Conservation (phyloP, 1,284 basidiomycete genomes). For the Fomitiporia mediterranea region DNA sequence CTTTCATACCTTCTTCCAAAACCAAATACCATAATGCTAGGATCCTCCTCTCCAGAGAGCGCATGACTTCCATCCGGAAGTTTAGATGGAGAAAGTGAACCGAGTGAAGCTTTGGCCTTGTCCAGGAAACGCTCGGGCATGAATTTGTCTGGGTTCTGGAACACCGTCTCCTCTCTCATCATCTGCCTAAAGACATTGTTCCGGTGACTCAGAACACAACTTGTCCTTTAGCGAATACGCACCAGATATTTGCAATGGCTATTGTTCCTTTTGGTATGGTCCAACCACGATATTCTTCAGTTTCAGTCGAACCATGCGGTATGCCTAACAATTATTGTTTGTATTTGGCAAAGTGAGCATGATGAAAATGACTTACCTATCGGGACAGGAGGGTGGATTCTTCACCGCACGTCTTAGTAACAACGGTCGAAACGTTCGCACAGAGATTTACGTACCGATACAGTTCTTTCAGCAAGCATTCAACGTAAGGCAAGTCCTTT, state of each 20-base stretch:
- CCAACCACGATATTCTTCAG: constrained; percentile 9
- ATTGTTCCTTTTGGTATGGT: constrained; percentile 13
- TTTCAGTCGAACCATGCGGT: constrained; percentile 5
- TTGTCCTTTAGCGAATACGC: too few species aligned
- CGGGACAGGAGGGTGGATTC: too few species aligned
- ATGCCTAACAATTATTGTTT: background rate
- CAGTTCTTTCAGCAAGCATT: constrained; percentile 28
- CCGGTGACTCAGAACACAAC: background rate
- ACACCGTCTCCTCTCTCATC: constrained; percentile 21
- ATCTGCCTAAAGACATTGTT: constrained; percentile 21
- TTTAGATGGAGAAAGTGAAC: background rate
- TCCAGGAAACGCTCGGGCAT: constrained; percentile 15
- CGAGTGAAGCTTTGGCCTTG: background rate
- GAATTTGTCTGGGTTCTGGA: constrained; percentile 20
- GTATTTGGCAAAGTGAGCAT: too few species aligned
- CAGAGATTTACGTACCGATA: constrained; percentile 22
- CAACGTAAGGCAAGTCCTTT: constrained; percentile 26
- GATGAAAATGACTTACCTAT: too few species aligned
- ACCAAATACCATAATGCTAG: constrained; percentile 15
- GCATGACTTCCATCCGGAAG: background rate
- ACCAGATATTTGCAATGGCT: constrained; percentile 16
- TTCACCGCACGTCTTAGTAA: too few species aligned
- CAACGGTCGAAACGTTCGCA: too few species aligned
- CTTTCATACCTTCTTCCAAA: constrained; percentile 17
- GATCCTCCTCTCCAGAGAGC: constrained; percentile 4